Evolutionary conservation across 1,139 yeast species (phyloP).

Genomic region (Suhomyces bribrorum): DNA sequence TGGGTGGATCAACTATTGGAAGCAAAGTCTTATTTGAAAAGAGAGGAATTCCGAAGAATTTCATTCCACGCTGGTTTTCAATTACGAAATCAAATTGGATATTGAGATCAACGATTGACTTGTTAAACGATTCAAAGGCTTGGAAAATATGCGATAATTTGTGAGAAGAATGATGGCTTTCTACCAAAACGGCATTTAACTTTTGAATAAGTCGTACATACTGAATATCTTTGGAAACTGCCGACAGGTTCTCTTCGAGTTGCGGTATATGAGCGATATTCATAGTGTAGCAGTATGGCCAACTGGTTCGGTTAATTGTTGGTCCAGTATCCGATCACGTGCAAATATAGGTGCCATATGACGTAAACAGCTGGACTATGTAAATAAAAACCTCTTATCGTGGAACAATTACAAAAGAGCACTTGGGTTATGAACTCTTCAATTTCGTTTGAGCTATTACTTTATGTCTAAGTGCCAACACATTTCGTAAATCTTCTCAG

Average conservation of each 20-base stretch:
- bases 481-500: too few relatives aligned
- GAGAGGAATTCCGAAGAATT: slow-evolving; percentile 62
- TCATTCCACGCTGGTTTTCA: slow-evolving; percentile 73
- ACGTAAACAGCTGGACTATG: too few relatives aligned
- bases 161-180: slow-evolving; percentile 8
- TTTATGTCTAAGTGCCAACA: too few relatives aligned
- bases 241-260: not conserved
- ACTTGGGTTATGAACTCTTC: too few relatives aligned
- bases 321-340: not conserved
- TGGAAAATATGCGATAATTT: slow-evolving; percentile 13
- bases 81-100: slow-evolving; percentile 44
- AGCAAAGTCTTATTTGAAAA: slow-evolving; percentile 57
- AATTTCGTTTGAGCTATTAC: too few relatives aligned
- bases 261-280: not conserved
- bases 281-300: not conserved
- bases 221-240: slow-evolving; percentile 5
- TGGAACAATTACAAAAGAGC: too few relatives aligned
- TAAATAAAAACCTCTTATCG: too few relatives aligned
- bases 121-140: slow-evolving; percentile 13
- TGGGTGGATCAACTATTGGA: slow-evolving; percentile 61
- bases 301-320: too few relatives aligned
- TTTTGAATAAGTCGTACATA: slow-evolving; percentile 14
- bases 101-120: slow-evolving; percentile 7
- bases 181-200: slow-evolving; percentile 10
- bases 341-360: not conserved